Evolutionary conservation across 768 basidiomycete genomes (phyloP).

Genomic region (Lactarius trivialis): DNA sequence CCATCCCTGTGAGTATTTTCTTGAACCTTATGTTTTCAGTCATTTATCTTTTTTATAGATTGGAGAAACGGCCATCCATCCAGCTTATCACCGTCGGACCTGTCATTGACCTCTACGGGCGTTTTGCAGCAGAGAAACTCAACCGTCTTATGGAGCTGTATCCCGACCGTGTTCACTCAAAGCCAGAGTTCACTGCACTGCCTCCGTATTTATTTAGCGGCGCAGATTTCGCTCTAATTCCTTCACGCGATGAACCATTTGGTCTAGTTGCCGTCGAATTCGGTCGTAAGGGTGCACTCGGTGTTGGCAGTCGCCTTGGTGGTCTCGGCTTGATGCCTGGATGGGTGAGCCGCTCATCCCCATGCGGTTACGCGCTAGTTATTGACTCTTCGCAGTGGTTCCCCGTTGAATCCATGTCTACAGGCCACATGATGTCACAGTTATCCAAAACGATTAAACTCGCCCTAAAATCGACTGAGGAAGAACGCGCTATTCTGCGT

Average conservation of each 20-base stretch:
- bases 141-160: conserved; percentile 91
- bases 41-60: conserved; percentile 34
- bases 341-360: conserved; percentile 58
- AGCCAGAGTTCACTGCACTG: conserved; percentile 91
- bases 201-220: conserved; percentile 92
- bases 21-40: conserved; percentile 15
- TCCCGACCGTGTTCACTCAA: conserved; percentile 91
- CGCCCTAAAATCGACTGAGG: conserved; percentile 83
- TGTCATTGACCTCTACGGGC: conserved; percentile 91
- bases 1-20: conserved; percentile 60
- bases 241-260: conserved; percentile 94
- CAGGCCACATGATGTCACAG: conserved; percentile 91
- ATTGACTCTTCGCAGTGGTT: conserved; percentile 62
- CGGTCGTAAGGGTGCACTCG: conserved; percentile 92
- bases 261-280: conserved; percentile 95
- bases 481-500: conserved; percentile 88
- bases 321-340: conserved; percentile 97
- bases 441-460: conserved; percentile 91
- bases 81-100: conserved; percentile 89
- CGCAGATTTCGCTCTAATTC: conserved; percentile 92
- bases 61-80: conserved; percentile 80
- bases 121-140: conserved; percentile 92
- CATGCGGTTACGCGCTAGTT: not conserved
- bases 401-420: conserved; percentile 90
- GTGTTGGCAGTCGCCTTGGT: conserved; percentile 89